Conservation (phyloP, 768 basidiomycete species). For the Mycena maculata region DNA sequence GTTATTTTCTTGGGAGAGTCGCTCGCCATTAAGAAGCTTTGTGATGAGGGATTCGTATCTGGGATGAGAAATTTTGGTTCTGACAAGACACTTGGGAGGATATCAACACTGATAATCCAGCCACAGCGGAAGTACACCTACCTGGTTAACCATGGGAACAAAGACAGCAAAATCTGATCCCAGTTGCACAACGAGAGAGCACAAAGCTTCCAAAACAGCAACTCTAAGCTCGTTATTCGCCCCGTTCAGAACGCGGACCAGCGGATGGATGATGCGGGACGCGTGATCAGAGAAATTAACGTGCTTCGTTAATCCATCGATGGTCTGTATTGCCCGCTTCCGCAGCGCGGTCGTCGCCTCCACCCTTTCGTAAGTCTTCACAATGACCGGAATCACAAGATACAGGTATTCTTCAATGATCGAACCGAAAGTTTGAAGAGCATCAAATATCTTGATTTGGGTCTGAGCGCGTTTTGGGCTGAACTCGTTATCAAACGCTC, state of each 20-base stretch:
- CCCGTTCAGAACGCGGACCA: slow-evolving; percentile 85
- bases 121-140: slow-evolving; percentile 45
- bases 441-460: slow-evolving; percentile 93
- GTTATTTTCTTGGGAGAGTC: slow-evolving; percentile 86
- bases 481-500: slow-evolving; percentile 90
- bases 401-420: slow-evolving; percentile 99
- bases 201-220: slow-evolving; percentile 93
- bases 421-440: slow-evolving; percentile 93
- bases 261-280: slow-evolving; percentile 94
- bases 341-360: slow-evolving; percentile 81
- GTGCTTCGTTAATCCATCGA: slow-evolving; percentile 88
- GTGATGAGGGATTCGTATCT: slow-evolving; percentile 90
- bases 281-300: slow-evolving; percentile 99
- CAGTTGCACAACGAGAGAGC: slow-evolving; percentile 91
- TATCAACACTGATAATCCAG: not conserved
- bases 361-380: slow-evolving; percentile 87
- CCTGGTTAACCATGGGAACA: slow-evolving; percentile 97
- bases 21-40: slow-evolving; percentile 92
- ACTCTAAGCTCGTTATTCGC: slow-evolving; percentile 82
- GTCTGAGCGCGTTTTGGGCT: slow-evolving; percentile 82
- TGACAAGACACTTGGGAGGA: slow-evolving; percentile 73
- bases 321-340: slow-evolving; percentile 90
- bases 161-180: slow-evolving; percentile 98
- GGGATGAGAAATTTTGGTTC: slow-evolving; percentile 80
- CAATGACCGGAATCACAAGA: slow-evolving; percentile 94